Conservation (phyloP, 2,329 filamentous ascomycete genomes). For the Trichoderma endophyticum region DNA sequence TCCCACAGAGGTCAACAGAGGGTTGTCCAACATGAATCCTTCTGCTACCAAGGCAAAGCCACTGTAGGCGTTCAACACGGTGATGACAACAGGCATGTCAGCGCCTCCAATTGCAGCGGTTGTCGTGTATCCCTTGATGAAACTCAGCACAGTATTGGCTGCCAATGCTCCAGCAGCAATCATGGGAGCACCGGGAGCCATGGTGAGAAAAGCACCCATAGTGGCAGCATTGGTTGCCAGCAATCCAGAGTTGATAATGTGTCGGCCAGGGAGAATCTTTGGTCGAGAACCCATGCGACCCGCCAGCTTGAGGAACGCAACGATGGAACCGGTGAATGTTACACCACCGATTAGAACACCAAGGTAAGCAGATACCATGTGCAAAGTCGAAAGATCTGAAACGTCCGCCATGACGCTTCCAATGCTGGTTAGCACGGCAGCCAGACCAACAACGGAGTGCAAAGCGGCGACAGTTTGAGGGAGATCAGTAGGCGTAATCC, state of each 20-base stretch:
- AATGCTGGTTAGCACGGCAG: constrained; percentile 83
- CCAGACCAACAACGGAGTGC: constrained; percentile 85
- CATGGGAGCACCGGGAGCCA: constrained; percentile 74
- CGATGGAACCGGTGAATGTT: constrained; percentile 86
- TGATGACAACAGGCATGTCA: constrained; percentile 91
- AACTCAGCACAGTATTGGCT: constrained; percentile 74
- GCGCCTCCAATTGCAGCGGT: constrained; percentile 88
- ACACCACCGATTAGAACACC: constrained; percentile 84
- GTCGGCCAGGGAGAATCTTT: constrained; percentile 67
- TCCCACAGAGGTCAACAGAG: constrained; percentile 78
- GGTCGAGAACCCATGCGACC: constrained; percentile 79
- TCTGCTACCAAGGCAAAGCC: constrained; percentile 88
- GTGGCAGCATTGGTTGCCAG: constrained; percentile 75
- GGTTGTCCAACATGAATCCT: constrained; percentile 87
- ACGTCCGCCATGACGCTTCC: constrained; percentile 78
- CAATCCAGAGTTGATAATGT: constrained; percentile 70
- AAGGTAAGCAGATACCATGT: constrained; percentile 81
- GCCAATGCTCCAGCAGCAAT: constrained; percentile 76
- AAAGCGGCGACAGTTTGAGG: constrained; percentile 87
- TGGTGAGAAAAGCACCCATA: constrained; percentile 78
- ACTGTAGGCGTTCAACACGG: constrained; percentile 85
- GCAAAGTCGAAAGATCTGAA: constrained; percentile 68
- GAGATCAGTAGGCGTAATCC: constrained; percentile 83
- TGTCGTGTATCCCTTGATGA: constrained; percentile 82
- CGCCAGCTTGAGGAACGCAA: constrained; percentile 83